A percentile compares a stretch with the other conserved stretches of the same genome.
These are phyloP conservation scores for Chrysoporthe deuterocubensis DNA, from an alignment of 2,329 filamentous ascomycete species.

Conservation along the genomic window DNA sequence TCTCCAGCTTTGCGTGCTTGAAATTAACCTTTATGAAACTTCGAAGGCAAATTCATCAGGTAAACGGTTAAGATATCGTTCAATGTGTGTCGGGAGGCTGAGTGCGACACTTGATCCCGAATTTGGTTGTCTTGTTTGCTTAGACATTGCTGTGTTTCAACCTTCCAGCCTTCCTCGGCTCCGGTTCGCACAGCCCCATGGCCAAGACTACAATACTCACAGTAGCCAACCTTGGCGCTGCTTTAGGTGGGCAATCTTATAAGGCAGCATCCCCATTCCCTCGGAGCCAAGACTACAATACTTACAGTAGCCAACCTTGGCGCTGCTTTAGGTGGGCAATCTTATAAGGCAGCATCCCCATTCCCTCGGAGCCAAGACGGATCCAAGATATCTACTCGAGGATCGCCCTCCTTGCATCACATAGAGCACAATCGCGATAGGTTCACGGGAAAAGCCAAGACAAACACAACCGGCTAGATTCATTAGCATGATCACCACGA, in stretches of 20 bases:
- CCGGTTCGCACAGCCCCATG: slow-evolving; percentile 12
- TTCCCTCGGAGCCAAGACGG: slow-evolving; percentile 26
- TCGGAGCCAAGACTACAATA: slow-evolving; percentile 23
- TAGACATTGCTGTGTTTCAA: background rate
- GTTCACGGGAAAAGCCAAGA: slow-evolving; percentile 21
- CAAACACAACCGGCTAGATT: background rate
- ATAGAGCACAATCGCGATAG: slow-evolving; percentile 18
- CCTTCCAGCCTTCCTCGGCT: slow-evolving; percentile 4
- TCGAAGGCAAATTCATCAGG: background rate
- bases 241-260: background rate
- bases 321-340: slow-evolving; percentile 3
- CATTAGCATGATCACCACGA: slow-evolving; percentile 15
- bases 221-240: slow-evolving; percentile 17
- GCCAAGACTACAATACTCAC: slow-evolving; percentile 8
- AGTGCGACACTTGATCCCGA: background rate
- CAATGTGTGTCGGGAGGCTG: background rate
- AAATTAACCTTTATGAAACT: slow-evolving; percentile 15
- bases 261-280: slow-evolving; percentile 8
- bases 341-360: slow-evolving; percentile 1
- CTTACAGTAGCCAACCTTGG: slow-evolving; percentile 16
- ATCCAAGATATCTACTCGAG: slow-evolving; percentile 10
- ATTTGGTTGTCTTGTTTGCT: background rate
- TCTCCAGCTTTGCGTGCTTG: background rate
- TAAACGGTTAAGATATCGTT: background rate
- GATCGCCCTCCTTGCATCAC: slow-evolving; percentile 1